Evolutionary conservation across 305 asterid species (phyloP).

Genomic region (Andrographis paniculata): DNA sequence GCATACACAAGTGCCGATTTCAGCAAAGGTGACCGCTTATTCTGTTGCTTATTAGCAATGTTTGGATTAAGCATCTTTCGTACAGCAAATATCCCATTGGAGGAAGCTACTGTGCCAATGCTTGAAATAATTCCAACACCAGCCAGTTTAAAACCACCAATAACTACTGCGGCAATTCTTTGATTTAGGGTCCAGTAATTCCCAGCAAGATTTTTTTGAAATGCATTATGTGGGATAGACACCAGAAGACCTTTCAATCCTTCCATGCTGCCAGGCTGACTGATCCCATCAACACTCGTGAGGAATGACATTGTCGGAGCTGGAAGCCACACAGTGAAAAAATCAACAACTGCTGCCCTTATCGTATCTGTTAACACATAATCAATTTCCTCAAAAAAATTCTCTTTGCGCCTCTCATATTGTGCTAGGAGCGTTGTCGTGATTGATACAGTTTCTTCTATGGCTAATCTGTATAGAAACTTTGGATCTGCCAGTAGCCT

Average conservation of each 20-base stretch:
- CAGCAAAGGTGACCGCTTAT: slow-evolving; percentile 72
- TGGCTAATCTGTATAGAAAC: slow-evolving; percentile 77
- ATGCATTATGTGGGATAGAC: slow-evolving; percentile 92
- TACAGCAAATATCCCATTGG: slow-evolving; percentile 44
- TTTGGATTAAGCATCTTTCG: slow-evolving; percentile 56
- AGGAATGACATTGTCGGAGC: slow-evolving; percentile 90
- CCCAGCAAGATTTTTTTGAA: slow-evolving; percentile 70
- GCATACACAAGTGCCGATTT: slow-evolving; percentile 83
- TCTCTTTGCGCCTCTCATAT: slow-evolving; percentile 72
- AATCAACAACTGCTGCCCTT: slow-evolving; percentile 81
- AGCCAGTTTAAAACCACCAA: slow-evolving; percentile 88
- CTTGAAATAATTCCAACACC: slow-evolving; percentile 91
- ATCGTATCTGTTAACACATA: slow-evolving; percentile 72
- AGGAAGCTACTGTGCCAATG: slow-evolving; percentile 85
- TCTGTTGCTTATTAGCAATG: slow-evolving; percentile 33
- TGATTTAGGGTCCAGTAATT: slow-evolving; percentile 72
- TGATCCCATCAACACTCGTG: slow-evolving; percentile 32
- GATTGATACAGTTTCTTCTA: slow-evolving; percentile 83
- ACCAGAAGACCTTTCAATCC: slow-evolving; percentile 72
- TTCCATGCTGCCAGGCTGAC: slow-evolving; percentile 49
- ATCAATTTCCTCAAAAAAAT: slow-evolving; percentile 74
- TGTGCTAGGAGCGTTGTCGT: slow-evolving; percentile 86
- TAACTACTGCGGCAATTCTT: slow-evolving; percentile 74
- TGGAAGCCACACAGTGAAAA: slow-evolving; percentile 97
- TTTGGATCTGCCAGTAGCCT: slow-evolving; percentile 93